Evolutionary conservation across 371 early-diverging fungal species (phyloP).

Genomic region (Thermomucor indicae-seudaticae): DNA sequence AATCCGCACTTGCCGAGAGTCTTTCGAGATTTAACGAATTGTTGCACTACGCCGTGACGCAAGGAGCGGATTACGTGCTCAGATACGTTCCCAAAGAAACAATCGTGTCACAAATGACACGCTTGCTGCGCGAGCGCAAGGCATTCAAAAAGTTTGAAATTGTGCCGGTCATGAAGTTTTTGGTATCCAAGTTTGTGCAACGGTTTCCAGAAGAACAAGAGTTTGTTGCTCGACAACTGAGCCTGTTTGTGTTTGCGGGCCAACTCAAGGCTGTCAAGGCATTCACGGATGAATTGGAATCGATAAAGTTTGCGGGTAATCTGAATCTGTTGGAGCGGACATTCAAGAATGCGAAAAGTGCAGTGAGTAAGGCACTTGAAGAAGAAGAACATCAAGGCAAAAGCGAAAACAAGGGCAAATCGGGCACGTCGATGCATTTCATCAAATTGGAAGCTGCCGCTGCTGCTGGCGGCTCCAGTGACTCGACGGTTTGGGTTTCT

Average conservation of each 20-base stretch:
- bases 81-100: constrained; percentile 28
- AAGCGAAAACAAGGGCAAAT: not conserved
- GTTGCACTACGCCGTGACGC: constrained; percentile 24
- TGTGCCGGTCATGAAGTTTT: constrained; percentile 25
- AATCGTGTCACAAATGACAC: constrained; percentile 25
- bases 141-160: constrained; percentile 20
- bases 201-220: constrained; percentile 16
- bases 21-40: constrained; percentile 50
- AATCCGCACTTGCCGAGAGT: constrained; percentile 48
- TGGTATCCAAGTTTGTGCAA: constrained; percentile 21
- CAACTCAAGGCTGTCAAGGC: constrained; percentile 14
- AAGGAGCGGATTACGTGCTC: constrained; percentile 30
- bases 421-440: constrained; percentile 16
- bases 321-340: too few relatives aligned
- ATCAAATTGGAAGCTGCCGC: constrained; percentile 30
- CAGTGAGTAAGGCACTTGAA: too few relatives aligned
- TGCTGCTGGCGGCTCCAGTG: constrained; percentile 13
- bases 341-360: too few relatives aligned
- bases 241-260: constrained; percentile 26
- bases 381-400: too few relatives aligned
- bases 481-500: too few relatives aligned
- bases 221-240: constrained; percentile 24
- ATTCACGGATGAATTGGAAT: not conserved
- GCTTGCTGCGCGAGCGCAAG: constrained; percentile 23
- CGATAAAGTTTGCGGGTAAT: too few relatives aligned